Conservation (phyloP, 2,329 filamentous ascomycete genomes). For the Sporothrix inflata region DNA sequence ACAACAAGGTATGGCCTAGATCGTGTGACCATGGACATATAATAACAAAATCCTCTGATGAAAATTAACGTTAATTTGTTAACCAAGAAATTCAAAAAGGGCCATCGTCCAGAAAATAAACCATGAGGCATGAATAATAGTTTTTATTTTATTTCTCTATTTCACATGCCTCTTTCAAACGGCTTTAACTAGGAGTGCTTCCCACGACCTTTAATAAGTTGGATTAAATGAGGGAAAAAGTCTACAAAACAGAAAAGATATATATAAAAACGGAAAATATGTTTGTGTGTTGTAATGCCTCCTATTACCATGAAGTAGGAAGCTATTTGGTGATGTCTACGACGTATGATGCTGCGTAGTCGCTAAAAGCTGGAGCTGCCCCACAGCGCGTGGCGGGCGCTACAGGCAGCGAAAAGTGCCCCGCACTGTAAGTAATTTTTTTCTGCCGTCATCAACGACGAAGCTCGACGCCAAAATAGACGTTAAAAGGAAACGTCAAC, state of each 20-base stretch:
- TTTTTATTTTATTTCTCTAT: too few relatives aligned
- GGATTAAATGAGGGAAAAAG: not conserved
- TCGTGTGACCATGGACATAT: too few relatives aligned
- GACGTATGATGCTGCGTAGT: too few relatives aligned
- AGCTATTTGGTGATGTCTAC: not conserved
- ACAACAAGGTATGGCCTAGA: not conserved
- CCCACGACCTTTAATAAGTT: too few relatives aligned
- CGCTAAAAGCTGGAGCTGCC: not conserved
- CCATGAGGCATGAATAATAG: too few relatives aligned
- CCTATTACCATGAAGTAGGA: not conserved
- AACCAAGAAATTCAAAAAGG: too few relatives aligned
- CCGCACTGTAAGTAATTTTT: conserved; percentile 20
- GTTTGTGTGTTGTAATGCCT: not conserved
- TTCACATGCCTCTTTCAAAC: too few relatives aligned
- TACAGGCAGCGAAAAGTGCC: conserved; percentile 10
- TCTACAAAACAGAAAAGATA: not conserved
- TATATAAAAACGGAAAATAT: not conserved
- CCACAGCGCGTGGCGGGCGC: not conserved
- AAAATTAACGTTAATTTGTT: too few relatives aligned
- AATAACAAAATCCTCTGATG: too few relatives aligned
- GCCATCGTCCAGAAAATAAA: too few relatives aligned
- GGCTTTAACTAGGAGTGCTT: too few relatives aligned
- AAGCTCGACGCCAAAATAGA: not conserved
- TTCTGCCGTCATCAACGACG: not conserved
- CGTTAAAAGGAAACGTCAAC: not conserved